Conservation (phyloP, 208 protist genomes). For the Leishmania amazonensis region DNA sequence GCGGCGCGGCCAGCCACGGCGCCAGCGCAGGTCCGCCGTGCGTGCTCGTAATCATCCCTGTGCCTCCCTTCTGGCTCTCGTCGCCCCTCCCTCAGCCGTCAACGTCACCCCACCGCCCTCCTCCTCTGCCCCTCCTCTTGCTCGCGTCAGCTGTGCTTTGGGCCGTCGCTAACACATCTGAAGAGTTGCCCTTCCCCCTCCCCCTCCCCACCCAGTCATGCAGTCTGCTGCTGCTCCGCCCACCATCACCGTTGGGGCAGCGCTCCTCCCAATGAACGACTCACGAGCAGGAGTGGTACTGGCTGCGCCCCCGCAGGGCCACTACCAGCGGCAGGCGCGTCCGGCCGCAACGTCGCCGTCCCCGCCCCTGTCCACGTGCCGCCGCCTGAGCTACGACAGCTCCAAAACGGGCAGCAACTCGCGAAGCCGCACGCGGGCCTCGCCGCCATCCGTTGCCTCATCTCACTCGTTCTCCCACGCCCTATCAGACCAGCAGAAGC, state of each 20-base stretch:
- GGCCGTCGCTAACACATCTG: background rate
- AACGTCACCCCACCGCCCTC: background rate
- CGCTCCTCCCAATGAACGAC: background rate
- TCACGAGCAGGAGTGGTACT: background rate
- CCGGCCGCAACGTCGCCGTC: slow-evolving; percentile 15
- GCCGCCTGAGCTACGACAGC: slow-evolving; percentile 32
- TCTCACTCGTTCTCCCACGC: background rate
- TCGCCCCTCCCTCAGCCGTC: background rate
- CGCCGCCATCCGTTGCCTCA: background rate
- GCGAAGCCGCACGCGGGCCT: slow-evolving; percentile 7
- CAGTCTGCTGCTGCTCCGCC: background rate
- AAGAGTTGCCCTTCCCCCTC: background rate
- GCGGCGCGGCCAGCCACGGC: background rate
- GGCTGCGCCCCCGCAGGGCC: background rate
- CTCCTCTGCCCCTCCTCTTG: background rate
- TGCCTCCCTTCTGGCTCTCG: no score
- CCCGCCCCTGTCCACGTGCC: slow-evolving; percentile 28
- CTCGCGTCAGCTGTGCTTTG: background rate
- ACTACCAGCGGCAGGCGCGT: background rate
- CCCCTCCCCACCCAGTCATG: background rate
- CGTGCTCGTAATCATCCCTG: background rate
- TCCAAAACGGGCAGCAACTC: slow-evolving; percentile 20
- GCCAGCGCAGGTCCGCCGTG: background rate
- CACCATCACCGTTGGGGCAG: background rate
- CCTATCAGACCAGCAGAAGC: background rate